These are phyloP conservation scores for Globisporangium acanthophoron DNA, from an alignment of 352 stramenopile species.

Conservation along the genomic window DNA sequence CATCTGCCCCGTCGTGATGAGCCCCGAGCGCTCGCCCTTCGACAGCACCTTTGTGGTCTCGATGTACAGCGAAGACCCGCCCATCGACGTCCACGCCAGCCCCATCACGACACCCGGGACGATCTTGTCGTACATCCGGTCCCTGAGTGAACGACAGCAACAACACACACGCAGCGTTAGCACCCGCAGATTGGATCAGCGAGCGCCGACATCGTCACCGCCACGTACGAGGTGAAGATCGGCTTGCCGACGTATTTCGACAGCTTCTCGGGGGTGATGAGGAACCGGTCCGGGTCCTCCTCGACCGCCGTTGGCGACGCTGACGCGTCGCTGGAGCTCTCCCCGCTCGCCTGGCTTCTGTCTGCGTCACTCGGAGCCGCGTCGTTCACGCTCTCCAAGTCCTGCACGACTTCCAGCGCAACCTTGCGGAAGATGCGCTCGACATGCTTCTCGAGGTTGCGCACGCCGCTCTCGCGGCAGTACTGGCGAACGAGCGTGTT, in stretches of 20 bases:
- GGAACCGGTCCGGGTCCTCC: constrained; percentile 66
- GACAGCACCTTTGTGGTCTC: constrained; percentile 85
- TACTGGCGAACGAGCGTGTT: constrained; percentile 88
- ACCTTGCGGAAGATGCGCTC: constrained; percentile 98
- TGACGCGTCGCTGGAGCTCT: constrained; percentile 7
- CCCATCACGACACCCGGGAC: constrained; percentile 97
- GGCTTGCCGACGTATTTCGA: constrained; percentile 98
- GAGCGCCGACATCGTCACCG: neutral
- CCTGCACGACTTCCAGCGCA: constrained; percentile 94
- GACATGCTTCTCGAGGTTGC: constrained; percentile 97
- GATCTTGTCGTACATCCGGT: constrained; percentile 96
- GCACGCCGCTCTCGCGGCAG: constrained; percentile 96
- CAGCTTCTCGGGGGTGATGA: constrained; percentile 93
- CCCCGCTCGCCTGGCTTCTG: constrained; percentile 34
- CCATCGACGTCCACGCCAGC: constrained; percentile 98
- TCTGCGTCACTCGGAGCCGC: neutral
- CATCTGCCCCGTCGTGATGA: constrained; percentile 94
- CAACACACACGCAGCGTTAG: neutral
- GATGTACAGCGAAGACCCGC: constrained; percentile 98
- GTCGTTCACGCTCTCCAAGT: constrained; percentile 33
- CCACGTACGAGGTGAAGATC: constrained; percentile 91
- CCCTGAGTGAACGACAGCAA: constrained; percentile 32
- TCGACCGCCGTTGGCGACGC: constrained; percentile 6
- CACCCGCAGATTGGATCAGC: too few species aligned
- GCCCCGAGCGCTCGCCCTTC: constrained; percentile 53